These are phyloP conservation scores for Pilaira anomala DNA, from an alignment of 192 early-diverging fungal genomes.

Conservation along the genomic window DNA sequence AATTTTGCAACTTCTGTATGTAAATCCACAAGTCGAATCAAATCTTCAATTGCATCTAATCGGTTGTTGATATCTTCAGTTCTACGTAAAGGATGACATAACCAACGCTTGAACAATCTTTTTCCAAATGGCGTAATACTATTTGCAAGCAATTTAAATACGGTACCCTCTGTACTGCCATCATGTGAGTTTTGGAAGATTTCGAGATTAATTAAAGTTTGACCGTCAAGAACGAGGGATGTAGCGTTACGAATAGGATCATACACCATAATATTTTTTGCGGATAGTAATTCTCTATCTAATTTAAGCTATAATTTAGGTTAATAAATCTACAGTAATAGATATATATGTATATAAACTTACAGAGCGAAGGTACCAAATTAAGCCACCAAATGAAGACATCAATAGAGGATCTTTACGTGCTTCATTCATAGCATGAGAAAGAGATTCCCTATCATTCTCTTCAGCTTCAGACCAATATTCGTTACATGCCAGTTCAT, in stretches of 20 bases:
- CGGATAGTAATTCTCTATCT: conserved; percentile 80
- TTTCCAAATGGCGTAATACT: conserved; percentile 89
- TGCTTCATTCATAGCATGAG: conserved; percentile 41
- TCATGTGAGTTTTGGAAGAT: conserved; percentile 83
- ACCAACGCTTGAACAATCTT: conserved; percentile 74
- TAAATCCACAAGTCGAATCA: conserved; percentile 53
- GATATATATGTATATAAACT: conserved; percentile 13
- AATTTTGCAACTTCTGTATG: conserved; percentile 44
- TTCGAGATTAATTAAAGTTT: conserved; percentile 90
- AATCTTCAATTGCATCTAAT: conserved; percentile 86
- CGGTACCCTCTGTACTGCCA: conserved; percentile 69
- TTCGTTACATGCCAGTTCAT: conserved; percentile 54
- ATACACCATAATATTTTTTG: conserved; percentile 80
- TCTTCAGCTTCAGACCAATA: conserved; percentile 54
- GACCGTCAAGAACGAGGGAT: conserved; percentile 87
- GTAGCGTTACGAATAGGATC: conserved; percentile 74
- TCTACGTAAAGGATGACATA: conserved; percentile 82
- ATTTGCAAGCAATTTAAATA: conserved; percentile 83
- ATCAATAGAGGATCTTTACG: conserved; percentile 32
- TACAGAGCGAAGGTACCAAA: conserved; percentile 85
- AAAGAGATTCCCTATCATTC: conserved; percentile 38
- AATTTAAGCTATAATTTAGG: conserved; percentile 74
- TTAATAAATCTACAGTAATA: not conserved
- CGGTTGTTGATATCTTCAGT: conserved; percentile 72
- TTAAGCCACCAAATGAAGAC: conserved; percentile 51